Conservation (phyloP, 305 asterid species). For the Lippia alba region DNA sequence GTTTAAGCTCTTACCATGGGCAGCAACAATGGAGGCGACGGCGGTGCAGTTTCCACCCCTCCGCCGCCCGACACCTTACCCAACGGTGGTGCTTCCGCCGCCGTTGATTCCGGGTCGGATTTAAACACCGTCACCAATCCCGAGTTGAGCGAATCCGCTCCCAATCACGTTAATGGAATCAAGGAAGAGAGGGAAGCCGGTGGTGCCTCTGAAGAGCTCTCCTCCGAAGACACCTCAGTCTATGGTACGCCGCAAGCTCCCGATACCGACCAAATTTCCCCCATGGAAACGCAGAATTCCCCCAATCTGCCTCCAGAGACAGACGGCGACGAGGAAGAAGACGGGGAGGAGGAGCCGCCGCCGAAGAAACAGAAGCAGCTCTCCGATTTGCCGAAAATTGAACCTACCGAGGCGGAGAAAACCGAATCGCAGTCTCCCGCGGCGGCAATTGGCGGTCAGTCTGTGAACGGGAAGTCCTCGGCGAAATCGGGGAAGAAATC, state of each 20-base stretch:
- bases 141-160: constrained; percentile 14
- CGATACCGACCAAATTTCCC: constrained; percentile 13
- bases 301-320: constrained; percentile 21
- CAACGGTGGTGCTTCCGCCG: constrained; percentile 9
- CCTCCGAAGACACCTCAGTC: constrained; percentile 27
- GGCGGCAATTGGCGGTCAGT: constrained; percentile 11
- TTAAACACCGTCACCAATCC: constrained; percentile 9
- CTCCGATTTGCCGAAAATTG: constrained; percentile 34
- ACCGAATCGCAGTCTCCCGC: constrained; percentile 36
- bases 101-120: neutral
- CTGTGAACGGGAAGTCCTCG: constrained; percentile 32
- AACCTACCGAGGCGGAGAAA: constrained; percentile 19
- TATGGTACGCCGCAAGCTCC: constrained; percentile 21
- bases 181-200: constrained; percentile 30
- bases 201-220: constrained; percentile 31
- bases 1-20: neutral
- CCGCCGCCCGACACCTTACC: constrained; percentile 12
- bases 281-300: neutral
- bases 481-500: constrained; percentile 51
- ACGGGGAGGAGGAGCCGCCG: constrained; percentile 34
- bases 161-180: constrained; percentile 24
- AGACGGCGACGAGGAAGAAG: constrained; percentile 32
- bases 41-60: constrained; percentile 25
- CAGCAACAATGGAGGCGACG: neutral
- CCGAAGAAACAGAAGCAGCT: constrained; percentile 46